Conservation (phyloP, 257 asterid species). For the Verbascum thapsus region DNA sequence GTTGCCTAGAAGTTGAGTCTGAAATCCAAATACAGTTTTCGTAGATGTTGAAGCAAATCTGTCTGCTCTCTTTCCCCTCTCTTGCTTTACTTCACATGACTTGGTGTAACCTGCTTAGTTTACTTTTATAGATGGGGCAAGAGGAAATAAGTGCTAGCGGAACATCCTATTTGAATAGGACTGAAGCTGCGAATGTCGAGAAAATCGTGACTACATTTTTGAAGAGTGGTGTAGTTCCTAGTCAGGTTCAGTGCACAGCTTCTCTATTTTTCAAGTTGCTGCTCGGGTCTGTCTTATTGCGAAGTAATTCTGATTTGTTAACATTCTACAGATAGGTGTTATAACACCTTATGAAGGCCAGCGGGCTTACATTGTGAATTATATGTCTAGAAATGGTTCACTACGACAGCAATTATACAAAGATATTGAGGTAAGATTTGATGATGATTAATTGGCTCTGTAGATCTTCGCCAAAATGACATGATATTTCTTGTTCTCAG, state of each 20-base stretch:
- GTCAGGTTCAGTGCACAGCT: constrained; percentile 60
- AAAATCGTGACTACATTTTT: constrained; percentile 93
- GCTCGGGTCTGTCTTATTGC: constrained; percentile 15
- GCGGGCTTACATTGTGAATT: constrained; percentile 94
- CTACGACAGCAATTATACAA: constrained; percentile 96
- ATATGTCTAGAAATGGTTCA: constrained; percentile 97
- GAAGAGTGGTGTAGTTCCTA: constrained; percentile 97
- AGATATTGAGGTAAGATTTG: constrained; percentile 81
- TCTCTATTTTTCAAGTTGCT: constrained; percentile 25
- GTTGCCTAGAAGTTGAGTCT: constrained; percentile 2
- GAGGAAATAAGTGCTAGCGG: constrained; percentile 99
- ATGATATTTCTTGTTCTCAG: constrained; percentile 45
- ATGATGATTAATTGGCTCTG: not conserved
- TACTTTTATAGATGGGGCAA: constrained; percentile 87
- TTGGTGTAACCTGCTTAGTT: constrained; percentile 20
- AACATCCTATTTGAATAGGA: constrained; percentile 91
- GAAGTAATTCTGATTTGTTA: constrained; percentile 22
- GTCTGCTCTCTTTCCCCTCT: constrained; percentile 1
- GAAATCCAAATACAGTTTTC: not conserved
- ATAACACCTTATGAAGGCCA: constrained; percentile 99
- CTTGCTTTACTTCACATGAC: constrained; percentile 20
- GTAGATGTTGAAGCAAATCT: constrained; percentile 26
- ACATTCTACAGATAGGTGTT: constrained; percentile 76
- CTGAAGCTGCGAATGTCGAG: constrained; percentile 97
- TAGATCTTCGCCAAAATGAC: constrained; percentile 8